Base-by-base conservation (phyloP, 2,329 filamentous ascomycete species). In the Cladosporium velox region DNA sequence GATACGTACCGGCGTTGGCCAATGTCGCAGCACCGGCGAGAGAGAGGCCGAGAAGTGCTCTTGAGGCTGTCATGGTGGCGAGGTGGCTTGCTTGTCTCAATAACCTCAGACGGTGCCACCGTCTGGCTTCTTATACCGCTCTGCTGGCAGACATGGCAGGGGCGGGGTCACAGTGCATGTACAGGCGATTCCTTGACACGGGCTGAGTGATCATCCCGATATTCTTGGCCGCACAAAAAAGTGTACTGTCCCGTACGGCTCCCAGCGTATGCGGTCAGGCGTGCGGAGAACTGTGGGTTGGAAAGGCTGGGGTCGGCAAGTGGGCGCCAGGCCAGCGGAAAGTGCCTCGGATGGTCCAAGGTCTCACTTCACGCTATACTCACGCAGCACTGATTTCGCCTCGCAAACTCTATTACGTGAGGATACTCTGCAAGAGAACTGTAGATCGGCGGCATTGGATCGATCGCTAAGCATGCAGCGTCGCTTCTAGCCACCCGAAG, bases 21-120 rank as follows among this genome's bases (percentile, higher is more conserved):
- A 64, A 64, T 24, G 61, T 54, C 21, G 51, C 61, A 24, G 41
- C 51, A 38, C 61, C 55, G 34, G 61, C 61, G 30, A 64, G 24
- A 41, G 61, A 64, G 10, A 64, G 61, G 11, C 61, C 61, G 28
- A 64, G 61, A 47, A 64, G 61, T 35, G 35, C 35, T 30, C 51
- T 51, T 32, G 61, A 47, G 51, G 59, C 59, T 32, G 28, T 47
- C 49, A 64, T 64, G 28, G 44, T 52, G 24, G 49, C 21, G 34
- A 38, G 35, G 35, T 24, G 32, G 38, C 34, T 47, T 38, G 61
- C 61, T 55, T 32, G 52, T 55, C 52, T 55, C 30, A 55, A 21
- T 21, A 5, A 35, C 4, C 59, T 12, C 47, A 47, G 18, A 34
- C 35, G n/a, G 61, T 52, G 51, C 28, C 32, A 28, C 30, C 34